Evolutionary conservation across 2,329 filamentous ascomycete species (phyloP).

Genomic region (Sclerotinia subarctica): DNA sequence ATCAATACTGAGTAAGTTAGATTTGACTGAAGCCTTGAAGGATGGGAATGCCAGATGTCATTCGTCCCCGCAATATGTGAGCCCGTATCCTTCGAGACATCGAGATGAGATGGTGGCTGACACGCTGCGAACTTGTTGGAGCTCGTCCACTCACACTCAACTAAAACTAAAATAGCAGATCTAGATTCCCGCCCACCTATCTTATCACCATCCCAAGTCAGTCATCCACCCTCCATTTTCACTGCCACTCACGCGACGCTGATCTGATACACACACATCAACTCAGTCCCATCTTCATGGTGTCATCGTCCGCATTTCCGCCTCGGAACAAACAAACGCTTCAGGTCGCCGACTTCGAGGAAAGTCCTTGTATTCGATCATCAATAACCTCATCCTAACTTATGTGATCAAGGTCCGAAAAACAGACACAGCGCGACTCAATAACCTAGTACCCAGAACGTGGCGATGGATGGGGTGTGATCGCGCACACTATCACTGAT

Average conservation of each 20-base stretch:
- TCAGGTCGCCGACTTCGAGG: constrained; percentile 6
- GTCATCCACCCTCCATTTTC: background rate
- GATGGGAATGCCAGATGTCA: background rate
- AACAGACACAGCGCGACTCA: background rate
- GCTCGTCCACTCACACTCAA: background rate
- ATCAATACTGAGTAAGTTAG: background rate
- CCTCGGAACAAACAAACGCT: background rate
- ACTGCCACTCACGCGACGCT: background rate
- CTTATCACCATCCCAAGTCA: background rate
- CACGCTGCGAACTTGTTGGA: background rate
- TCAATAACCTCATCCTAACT: background rate
- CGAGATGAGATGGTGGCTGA: constrained; percentile 4
- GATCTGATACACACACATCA: background rate
- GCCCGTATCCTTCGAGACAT: background rate
- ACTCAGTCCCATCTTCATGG: background rate
- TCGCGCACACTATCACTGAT: background rate
- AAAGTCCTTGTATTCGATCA: background rate
- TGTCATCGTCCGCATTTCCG: background rate
- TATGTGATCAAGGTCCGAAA: background rate
- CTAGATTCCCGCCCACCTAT: constrained; percentile 1
- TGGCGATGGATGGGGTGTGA: background rate
- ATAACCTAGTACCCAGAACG: background rate
- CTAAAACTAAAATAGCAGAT: background rate
- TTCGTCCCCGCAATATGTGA: constrained; percentile 1
- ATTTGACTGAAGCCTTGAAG: background rate